These are phyloP conservation scores for Panellus pusillus DNA, from an alignment of 768 basidiomycete genomes.

Conservation along the genomic window DNA sequence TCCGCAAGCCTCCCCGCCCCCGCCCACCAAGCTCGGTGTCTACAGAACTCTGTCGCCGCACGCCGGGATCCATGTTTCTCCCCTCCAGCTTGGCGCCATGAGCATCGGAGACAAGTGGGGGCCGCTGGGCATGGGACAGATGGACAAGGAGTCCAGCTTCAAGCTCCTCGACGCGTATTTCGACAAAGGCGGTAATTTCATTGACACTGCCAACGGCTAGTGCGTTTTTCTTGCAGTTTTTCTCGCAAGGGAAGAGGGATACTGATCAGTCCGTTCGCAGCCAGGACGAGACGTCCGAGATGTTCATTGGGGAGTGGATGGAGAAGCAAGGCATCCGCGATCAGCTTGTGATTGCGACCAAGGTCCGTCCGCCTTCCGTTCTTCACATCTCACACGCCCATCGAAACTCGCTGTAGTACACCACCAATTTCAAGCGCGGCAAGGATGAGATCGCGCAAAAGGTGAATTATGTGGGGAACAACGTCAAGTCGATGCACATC, in stretches of 20 bases:
- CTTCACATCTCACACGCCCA: too few species aligned
- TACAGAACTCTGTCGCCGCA: conserved; percentile 36
- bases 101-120: conserved; percentile 42
- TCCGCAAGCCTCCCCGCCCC: too few species aligned
- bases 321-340: conserved; percentile 38
- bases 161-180: too few species aligned
- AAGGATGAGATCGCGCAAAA: conserved; percentile 16
- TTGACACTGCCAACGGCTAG: conserved; percentile 21
- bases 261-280: background rate
- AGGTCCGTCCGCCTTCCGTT: conserved; percentile 21
- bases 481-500: conserved; percentile 27
- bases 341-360: conserved; percentile 45
- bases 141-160: too few species aligned
- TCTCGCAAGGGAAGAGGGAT: too few species aligned
- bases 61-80: conserved; percentile 7
- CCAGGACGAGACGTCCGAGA: conserved; percentile 39
- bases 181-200: too few species aligned
- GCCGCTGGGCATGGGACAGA: conserved; percentile 30
- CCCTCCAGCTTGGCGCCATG: conserved; percentile 43
- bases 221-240: conserved; percentile 20
- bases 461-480: conserved; percentile 40
- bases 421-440: background rate
- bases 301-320: conserved; percentile 49
- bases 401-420: too few species aligned
- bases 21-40: conserved; percentile 24